These are phyloP conservation scores for Xerocomellus dryophilus DNA, from an alignment of 768 basidiomycete species.

Conservation along the genomic window DNA sequence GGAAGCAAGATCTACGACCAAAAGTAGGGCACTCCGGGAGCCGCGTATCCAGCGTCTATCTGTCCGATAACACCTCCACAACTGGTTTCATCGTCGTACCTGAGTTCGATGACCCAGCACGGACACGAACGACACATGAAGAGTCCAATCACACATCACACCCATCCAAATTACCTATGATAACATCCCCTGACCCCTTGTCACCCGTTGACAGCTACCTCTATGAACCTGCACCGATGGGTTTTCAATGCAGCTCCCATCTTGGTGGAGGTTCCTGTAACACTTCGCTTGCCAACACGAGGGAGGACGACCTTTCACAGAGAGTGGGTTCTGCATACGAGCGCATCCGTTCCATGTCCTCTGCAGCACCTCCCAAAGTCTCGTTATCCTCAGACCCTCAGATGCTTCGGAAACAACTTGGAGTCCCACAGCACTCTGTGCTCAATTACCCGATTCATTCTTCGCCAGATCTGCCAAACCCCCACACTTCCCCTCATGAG, in stretches of 20 bases:
- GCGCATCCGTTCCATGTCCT: slow-evolving; percentile 23
- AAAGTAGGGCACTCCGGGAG: slow-evolving; percentile 6
- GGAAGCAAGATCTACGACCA: slow-evolving; percentile 4
- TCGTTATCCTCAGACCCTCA: slow-evolving; percentile 26
- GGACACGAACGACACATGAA: not conserved
- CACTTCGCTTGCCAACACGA: not conserved
- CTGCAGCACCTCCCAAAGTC: slow-evolving; percentile 6
- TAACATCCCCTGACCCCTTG: not conserved
- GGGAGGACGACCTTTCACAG: slow-evolving; percentile 19
- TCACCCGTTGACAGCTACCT: not conserved
- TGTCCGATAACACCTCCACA: slow-evolving; percentile 15
- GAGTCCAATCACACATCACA: not conserved
- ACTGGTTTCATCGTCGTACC: slow-evolving; percentile 21
- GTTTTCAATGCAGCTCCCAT: not conserved
- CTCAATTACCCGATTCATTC: slow-evolving; percentile 18
- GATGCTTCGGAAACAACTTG: slow-evolving; percentile 28
- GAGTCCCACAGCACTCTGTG: slow-evolving; percentile 31
- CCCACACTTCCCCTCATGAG: slow-evolving; percentile 9
- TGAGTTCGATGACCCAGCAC: slow-evolving; percentile 21
- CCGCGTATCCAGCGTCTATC: slow-evolving; percentile 22
- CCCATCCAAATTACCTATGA: not conserved
- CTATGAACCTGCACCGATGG: not conserved
- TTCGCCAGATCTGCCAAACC: slow-evolving; percentile 25
- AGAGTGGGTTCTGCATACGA: slow-evolving; percentile 25
- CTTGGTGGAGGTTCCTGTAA: not conserved